Evolutionary conservation across 768 basidiomycete species (phyloP).

Genomic region (Lactarius pseudohatsudake): DNA sequence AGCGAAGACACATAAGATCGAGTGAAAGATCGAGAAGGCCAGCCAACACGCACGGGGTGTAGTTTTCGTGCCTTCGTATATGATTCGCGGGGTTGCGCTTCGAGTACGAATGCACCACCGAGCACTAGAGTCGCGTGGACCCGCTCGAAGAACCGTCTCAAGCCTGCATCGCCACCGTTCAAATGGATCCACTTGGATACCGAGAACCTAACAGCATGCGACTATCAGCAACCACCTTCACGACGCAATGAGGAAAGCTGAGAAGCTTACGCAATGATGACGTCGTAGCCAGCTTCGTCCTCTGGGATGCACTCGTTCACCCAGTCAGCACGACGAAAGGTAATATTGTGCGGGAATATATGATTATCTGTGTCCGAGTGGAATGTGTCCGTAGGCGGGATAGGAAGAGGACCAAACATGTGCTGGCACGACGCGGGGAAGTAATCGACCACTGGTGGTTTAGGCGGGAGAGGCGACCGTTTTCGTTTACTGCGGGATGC

Average conservation of each 20-base stretch:
- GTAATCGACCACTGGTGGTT: constrained; percentile 42
- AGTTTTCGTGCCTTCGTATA: constrained; percentile 77
- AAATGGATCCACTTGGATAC: constrained; percentile 93
- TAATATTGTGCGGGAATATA: constrained; percentile 75
- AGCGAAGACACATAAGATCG: not conserved
- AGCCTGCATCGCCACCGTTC: constrained; percentile 70
- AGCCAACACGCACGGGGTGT: constrained; percentile 46
- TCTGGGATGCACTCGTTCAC: constrained; percentile 51
- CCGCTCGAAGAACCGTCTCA: constrained; percentile 66
- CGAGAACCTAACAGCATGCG: constrained; percentile 57
- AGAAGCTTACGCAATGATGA: constrained; percentile 70
- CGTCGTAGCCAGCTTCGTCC: constrained; percentile 66
- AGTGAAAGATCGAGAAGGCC: not conserved
- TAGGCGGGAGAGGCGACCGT: not conserved
- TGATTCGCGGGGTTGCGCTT: constrained; percentile 83
- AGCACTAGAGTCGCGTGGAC: constrained; percentile 55
- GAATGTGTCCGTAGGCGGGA: constrained; percentile 46
- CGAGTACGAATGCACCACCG: constrained; percentile 71
- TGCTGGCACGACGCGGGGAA: constrained; percentile 80
- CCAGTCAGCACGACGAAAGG: constrained; percentile 77
- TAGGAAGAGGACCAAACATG: constrained; percentile 70
- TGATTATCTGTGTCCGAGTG: constrained; percentile 31
- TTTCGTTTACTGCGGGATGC: constrained; percentile 27
- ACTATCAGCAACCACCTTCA: not conserved
- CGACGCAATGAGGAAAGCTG: not conserved